Evolutionary conservation across 352 stramenopile species (phyloP), one percentile per base, ranked within the genome.

Genomic region (Globisporangium paddicum): DNA sequence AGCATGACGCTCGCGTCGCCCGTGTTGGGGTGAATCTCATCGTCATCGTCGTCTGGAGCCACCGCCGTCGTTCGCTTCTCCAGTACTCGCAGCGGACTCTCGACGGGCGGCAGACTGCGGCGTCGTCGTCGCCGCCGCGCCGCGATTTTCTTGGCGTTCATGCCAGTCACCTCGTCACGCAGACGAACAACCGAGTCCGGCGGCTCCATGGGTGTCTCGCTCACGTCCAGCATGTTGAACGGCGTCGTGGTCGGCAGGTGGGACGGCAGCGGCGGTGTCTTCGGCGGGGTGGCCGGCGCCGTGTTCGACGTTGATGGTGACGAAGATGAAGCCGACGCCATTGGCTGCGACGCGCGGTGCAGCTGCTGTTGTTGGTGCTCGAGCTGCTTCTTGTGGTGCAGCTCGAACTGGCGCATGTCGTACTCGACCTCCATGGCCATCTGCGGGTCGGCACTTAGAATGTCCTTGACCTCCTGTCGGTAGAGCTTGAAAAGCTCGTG

Each of bases 391-490:
- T 88, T 74, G 51, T 81, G 77, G 32, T 89, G 76, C 25, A 89
- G 50, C 48, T 92, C 80, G 42, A 74, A 77, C 61, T 95, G 86
- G 1, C 85, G 86, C 55, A 97, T 67, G 66, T 99, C 97, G 57
- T 98, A 98, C 65, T 98, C 93, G 32, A 99, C 83, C 75, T 99
- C 96, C 74, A 98, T 91, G 9, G 96, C 81, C 58, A 98, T 84
- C 44, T 95, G 95, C 25, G 93, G 93, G 58, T 98, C 90, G 10
- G 86, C 90, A 19, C 86, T 93, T 56, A 98, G 73, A 60, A 97
- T 93, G 55, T 97, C 91, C 34, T 93, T 96, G 7, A 98, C 91
- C 67, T 98, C 95, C 19, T 89, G 73, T 21, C 94, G 95, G 63
- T 96, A 98, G 30, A 85, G 72, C 62, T 94, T 89, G 66, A 98